Evolutionary conservation across 1,139 yeast species (phyloP).

Genomic region (Nadsonia commutata): DNA sequence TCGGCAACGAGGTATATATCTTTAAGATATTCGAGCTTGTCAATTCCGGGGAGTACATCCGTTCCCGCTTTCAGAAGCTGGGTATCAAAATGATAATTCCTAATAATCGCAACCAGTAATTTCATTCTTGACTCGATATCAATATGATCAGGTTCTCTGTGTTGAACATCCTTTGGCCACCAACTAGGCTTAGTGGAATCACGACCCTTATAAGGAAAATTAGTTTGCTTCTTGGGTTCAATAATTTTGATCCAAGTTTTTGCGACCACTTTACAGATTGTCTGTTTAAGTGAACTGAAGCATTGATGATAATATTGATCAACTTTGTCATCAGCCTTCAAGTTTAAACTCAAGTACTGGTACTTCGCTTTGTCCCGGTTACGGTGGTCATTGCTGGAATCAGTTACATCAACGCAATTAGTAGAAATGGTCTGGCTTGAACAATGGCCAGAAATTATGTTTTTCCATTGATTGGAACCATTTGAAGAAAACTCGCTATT

Average conservation of each 20-base stretch:
- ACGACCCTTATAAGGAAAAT: slow-evolving; percentile 45
- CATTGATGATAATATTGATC: background rate
- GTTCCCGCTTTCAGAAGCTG: background rate
- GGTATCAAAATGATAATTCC: background rate
- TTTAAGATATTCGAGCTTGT: background rate
- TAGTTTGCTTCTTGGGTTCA: slow-evolving; percentile 55
- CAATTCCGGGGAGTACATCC: too few relatives aligned
- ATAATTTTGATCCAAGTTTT: slow-evolving; percentile 53
- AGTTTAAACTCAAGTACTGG: too few relatives aligned
- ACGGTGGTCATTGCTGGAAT: too few relatives aligned
- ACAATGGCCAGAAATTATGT: too few relatives aligned
- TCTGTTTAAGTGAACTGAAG: slow-evolving; percentile 25
- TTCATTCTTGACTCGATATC: slow-evolving; percentile 39
- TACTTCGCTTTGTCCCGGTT: too few relatives aligned
- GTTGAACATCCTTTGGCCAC: slow-evolving; percentile 55
- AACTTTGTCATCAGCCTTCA: too few relatives aligned
- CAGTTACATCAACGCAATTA: too few relatives aligned
- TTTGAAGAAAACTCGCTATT: too few relatives aligned
- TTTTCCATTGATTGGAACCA: too few relatives aligned
- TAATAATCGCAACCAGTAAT: slow-evolving; percentile 24
- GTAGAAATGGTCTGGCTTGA: too few relatives aligned
- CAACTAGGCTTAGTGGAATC: slow-evolving; percentile 40
- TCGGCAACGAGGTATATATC: background rate
- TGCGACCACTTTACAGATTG: slow-evolving; percentile 45
- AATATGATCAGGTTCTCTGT: slow-evolving; percentile 63